Conservation (phyloP, 2,329 filamentous ascomycete genomes). For the Aspergillus fructus region DNA sequence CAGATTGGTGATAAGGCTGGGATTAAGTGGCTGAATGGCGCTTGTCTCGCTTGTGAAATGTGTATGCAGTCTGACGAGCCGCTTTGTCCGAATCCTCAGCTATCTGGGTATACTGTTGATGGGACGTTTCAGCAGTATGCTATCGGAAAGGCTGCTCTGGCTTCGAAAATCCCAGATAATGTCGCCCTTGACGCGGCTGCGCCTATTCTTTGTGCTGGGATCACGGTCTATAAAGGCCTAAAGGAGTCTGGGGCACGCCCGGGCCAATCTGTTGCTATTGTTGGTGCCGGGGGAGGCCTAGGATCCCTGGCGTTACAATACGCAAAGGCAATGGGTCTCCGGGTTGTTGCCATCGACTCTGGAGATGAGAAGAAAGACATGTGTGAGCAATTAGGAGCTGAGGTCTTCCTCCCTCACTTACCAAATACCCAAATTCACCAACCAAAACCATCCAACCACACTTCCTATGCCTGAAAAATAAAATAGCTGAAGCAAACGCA, state of each 20-base stretch:
- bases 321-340: conserved; percentile 77
- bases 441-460: too few species aligned
- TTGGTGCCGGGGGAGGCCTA: conserved; percentile 82
- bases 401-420: conserved; percentile 22
- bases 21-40: conserved; percentile 90
- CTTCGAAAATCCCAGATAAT: conserved; percentile 77
- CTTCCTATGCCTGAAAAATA: neutral
- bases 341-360: conserved; percentile 76
- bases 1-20: conserved; percentile 82
- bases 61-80: conserved; percentile 80
- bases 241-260: conserved; percentile 76
- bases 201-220: conserved; percentile 79
- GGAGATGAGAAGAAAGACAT: conserved; percentile 77
- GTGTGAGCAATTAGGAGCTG: conserved; percentile 66
- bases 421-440: neutral
- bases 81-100: conserved; percentile 70
- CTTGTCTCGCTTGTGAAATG: conserved; percentile 79
- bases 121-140: conserved; percentile 92
- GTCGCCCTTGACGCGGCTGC: conserved; percentile 73
- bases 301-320: conserved; percentile 81
- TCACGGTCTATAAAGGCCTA: conserved; percentile 88
- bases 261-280: conserved; percentile 77
- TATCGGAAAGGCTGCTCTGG: conserved; percentile 81
- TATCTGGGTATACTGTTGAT: conserved; percentile 91
- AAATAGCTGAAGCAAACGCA: neutral